Evolutionary conservation across 2,329 filamentous ascomycete genomes (phyloP), one percentile per base, ranked within the genome.

Genomic region (Sporothrix brasiliensis): DNA sequence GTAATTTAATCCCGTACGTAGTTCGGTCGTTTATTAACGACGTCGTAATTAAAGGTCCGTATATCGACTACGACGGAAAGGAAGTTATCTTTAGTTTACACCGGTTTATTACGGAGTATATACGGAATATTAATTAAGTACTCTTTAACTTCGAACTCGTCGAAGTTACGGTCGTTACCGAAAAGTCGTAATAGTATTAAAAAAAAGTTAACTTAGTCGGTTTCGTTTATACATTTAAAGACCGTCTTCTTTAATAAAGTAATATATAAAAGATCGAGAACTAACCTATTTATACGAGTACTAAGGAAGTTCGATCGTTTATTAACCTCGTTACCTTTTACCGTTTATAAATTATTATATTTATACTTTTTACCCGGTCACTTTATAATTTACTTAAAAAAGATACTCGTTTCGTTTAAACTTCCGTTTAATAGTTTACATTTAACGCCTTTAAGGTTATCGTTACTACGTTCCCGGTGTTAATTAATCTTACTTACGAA

Each of bases 321-420:
- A 16, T 65, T 49, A 16, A n/a, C 44, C 27, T 65, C 19, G 21
- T 65, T 2, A 16, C 24, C 2, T 65, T 39, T 19, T 65, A 65
- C 21, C 41, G 60, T 1, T 13, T 65, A 13, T 65, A 50, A 13
- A 50, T 65, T 16, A 5, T 3, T 2, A 2, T 1, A 16, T 65
- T 65, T 10, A 10, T n/a, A 4, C 30, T 65, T 14, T 30, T 13
- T 10, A 30, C 21, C 10, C n/a, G 24, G 4, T 41, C 60, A 2
- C 19, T 65, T 13, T 65, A 16, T 30, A 65, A 14, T 1, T n/a
- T 65, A 5, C 47, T 30, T 16, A 65, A 65, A n/a, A 65, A 65
- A 19, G 27, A 65, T 16, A 9, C 44, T 0, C n/a, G 30, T 3
- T 65, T 65, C 21, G 4, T 27, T 2, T 65, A 50, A 13, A 24